Evolutionary conservation across 768 basidiomycete species (phyloP), one percentile per base, ranked within the genome.

Genomic region (Grammothele lineata): DNA sequence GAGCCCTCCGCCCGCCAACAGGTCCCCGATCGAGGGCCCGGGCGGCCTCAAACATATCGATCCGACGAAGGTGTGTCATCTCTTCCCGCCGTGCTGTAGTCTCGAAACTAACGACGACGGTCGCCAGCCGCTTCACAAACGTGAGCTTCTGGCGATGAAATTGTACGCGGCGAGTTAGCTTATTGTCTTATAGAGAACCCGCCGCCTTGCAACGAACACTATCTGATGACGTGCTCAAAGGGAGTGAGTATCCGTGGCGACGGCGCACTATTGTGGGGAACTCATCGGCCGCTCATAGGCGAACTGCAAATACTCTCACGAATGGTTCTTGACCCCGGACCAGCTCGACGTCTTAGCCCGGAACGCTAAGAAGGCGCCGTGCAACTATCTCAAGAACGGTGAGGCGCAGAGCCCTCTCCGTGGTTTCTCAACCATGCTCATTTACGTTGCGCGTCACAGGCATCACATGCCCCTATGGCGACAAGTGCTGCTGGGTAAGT

Each of bases 351-450:
- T 75, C n/a, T 66, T 91, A 60, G 75, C 85, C 24, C 76, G 71
- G 58, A 87, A 84, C 57, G 88, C 88, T 21, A 89, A 88, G 68
- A 90, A 90, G 55, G 87, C 87, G 1, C 88, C 88, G 0, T 91
- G 88, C 66, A 89, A 87, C 62, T 87, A 83, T 73, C 70, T 87
- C 17, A 89, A 89, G 66, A 87, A 84, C 54, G 85, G 87, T 81
- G 41, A n/a, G n/a, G n/a, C 48, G 35, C 43, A 4, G 12, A 15
- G 21, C n/a, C 23, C 17, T 32, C 2, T 40, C 10, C 19, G 4
- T 41, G 26, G 22, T 27, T n/a, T 9, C 12, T 22, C 4, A 18
- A 26, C 3, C 3, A 34, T 21, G 10, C 34, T 35, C 26, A 43
- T 24, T 23, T 39, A 32, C 36, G 43, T 9, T 21, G 37, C 4